These are phyloP conservation scores for Knufia fluminis DNA, from an alignment of 2,329 filamentous ascomycete genomes.

Conservation along the genomic window DNA sequence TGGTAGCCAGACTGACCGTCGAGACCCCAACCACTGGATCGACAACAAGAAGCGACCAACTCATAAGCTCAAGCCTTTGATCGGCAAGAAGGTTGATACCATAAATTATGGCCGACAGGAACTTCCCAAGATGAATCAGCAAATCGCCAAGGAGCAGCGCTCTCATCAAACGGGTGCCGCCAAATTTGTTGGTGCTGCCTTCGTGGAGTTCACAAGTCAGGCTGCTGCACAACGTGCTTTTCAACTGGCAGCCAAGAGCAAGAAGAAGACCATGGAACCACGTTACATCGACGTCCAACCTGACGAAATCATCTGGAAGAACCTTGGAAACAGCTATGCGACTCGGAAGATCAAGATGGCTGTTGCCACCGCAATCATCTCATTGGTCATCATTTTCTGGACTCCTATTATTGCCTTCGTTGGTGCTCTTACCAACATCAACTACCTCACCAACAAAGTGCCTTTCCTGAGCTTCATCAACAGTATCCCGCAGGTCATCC, in stretches of 20 bases:
- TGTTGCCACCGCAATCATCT: conserved; percentile 59
- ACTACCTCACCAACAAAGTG: conserved; percentile 45
- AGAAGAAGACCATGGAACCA: conserved; percentile 63
- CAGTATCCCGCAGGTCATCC: conserved; percentile 57
- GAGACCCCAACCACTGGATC: conserved; percentile 44
- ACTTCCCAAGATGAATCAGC: conserved; percentile 60
- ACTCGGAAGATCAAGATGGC: conserved; percentile 54
- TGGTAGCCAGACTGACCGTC: conserved; percentile 49
- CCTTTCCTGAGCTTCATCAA: conserved; percentile 66
- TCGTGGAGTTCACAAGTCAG: conserved; percentile 79
- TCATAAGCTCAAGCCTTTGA: conserved; percentile 58
- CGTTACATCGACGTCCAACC: conserved; percentile 76
- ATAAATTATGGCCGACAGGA: conserved; percentile 64
- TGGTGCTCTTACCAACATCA: conserved; percentile 78
- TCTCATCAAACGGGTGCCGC: conserved; percentile 57
- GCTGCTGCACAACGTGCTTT: conserved; percentile 75
- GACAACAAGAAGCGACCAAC: conserved; percentile 60
- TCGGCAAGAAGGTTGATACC: conserved; percentile 44
- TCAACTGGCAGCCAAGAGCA: conserved; percentile 64
- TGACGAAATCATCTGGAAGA: conserved; percentile 78
- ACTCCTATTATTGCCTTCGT: conserved; percentile 66
- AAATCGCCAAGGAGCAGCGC: conserved; percentile 57
- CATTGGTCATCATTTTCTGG: conserved; percentile 80
- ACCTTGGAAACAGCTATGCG: conserved; percentile 62
- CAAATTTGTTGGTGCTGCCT: conserved; percentile 63